phyloP scores from a whole-genome alignment of 768 basidiomycete species.

The Chlorophyllum brunneum region DNA sequence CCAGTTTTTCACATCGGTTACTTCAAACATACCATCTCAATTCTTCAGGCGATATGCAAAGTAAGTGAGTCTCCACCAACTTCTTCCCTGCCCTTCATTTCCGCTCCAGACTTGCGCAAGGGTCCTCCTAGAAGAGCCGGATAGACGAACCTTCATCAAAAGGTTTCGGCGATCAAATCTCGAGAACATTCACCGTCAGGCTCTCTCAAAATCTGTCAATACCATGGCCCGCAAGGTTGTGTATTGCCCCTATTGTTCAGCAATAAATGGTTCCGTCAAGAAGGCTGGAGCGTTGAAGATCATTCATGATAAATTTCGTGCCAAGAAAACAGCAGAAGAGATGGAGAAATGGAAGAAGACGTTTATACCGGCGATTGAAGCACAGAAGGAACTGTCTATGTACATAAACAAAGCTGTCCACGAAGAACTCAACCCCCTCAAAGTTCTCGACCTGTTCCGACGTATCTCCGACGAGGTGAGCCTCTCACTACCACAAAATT shows the following conservation, averaged over 20 bases:
- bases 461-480: conserved; percentile 87
- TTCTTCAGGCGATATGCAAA: conserved; percentile 97
- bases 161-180: conserved; percentile 88
- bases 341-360: conserved; percentile 84
- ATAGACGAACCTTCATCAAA: conserved; percentile 79
- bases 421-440: conserved; percentile 93
- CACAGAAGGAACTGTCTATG: conserved; percentile 80
- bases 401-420: conserved; percentile 85
- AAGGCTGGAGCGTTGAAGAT: conserved; percentile 94
- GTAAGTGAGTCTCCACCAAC: conserved; percentile 34
- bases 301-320: conserved; percentile 95
- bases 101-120: conserved; percentile 76
- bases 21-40: conserved; percentile 91
- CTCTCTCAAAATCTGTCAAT: conserved; percentile 82
- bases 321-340: conserved; percentile 87
- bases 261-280: conserved; percentile 94
- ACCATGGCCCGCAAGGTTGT: conserved; percentile 83
- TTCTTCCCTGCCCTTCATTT: not conserved
- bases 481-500: not conserved
- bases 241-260: conserved; percentile 90
- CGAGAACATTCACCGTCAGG: conserved; percentile 88
- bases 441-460: conserved; percentile 89
- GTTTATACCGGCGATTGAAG: conserved; percentile 77
- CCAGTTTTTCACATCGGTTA: conserved; percentile 99
- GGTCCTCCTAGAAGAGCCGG: conserved; percentile 83